These are phyloP conservation scores for Cladophialophora psammophila DNA, from an alignment of 2,329 filamentous ascomycete species.

Conservation along the genomic window DNA sequence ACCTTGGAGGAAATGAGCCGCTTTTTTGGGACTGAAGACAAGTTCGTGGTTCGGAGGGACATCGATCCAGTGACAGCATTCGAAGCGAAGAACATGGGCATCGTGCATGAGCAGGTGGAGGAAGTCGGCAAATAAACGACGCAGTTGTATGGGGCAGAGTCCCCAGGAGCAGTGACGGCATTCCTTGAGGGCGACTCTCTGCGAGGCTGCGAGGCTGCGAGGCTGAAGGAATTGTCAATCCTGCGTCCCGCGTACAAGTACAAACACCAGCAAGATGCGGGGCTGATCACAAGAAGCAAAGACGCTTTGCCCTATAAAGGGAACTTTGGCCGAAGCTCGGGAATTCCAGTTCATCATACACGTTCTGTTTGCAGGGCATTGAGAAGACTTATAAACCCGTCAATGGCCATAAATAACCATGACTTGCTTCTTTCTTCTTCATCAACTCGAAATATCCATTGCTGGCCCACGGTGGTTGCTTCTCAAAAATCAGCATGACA, in stretches of 20 bases:
- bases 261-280: background rate
- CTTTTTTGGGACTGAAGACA: conserved; percentile 38
- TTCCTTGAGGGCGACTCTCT: background rate
- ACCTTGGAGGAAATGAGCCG: conserved; percentile 47
- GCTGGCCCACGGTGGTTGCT: background rate
- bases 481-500: background rate
- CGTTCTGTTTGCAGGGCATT: background rate
- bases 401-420: background rate
- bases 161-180: background rate
- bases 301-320: background rate
- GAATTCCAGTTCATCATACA: background rate
- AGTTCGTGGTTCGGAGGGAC: conserved; percentile 16
- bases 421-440: background rate
- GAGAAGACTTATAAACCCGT: background rate
- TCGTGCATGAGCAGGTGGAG: conserved; percentile 21
- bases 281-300: background rate
- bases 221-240: background rate
- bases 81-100: conserved; percentile 1
- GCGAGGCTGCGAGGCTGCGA: background rate
- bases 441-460: background rate
- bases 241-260: background rate
- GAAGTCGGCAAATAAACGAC: conserved; percentile 17
- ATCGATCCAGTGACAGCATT: conserved; percentile 11
- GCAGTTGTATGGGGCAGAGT: background rate
- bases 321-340: conserved; percentile 18